Base-by-base conservation (phyloP, 805 yeast species). In the Starmerella stigmatis region DNA sequence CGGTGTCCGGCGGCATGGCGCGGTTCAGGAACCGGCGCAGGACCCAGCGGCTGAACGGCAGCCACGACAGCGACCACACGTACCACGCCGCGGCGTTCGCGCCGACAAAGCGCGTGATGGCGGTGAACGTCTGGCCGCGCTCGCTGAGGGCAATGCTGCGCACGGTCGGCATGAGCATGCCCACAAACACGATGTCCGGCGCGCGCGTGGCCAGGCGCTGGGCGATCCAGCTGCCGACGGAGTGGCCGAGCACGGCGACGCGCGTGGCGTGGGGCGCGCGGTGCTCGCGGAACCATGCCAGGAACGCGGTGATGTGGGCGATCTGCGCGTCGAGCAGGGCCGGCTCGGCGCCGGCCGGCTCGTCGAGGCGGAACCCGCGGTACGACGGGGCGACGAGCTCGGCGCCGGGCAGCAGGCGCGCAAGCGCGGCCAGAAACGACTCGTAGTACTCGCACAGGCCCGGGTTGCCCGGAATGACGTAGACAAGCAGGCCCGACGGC, bases 391-490 rank as follows among this genome's bases (percentile, higher is more conserved):
- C 75, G 26, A 78, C 58, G 1, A 79, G 59, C 54, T 78, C 81
- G 53, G 70, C 66, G 15, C 59, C 60, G 2, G 78, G 76, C 42
- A 64, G 57, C 27, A 53, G 54, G 20, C 57, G 56, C 45, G 73
- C 73, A 44, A 78, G 51, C 20, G 60, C 53, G 11, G 64, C 60
- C 23, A 81, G 58, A 54, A 76, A 79, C 3, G 73, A 73, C 16
- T 66, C 66, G 59, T 82, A 82, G 61, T 73, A 82, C 49, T 76
- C 78, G 33, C 77, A 68, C 22, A 82, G 61, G 0, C 89, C 92
- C 0, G 92, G 92, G 53, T 82, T 82, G 0, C 92, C 92, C 0
- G 92, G 89, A 5, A 82, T 68, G 51, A 81, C 69, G 5, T 76
- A 69, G 36, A 81, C 59, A 25, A 81, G 38, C 16, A 17, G 16